Percentiles rank a stretch among this genome's conserved stretches.
phyloP scores from a whole-genome alignment of 805 yeast genomes.

The Ogataea paradorogensis region DNA sequence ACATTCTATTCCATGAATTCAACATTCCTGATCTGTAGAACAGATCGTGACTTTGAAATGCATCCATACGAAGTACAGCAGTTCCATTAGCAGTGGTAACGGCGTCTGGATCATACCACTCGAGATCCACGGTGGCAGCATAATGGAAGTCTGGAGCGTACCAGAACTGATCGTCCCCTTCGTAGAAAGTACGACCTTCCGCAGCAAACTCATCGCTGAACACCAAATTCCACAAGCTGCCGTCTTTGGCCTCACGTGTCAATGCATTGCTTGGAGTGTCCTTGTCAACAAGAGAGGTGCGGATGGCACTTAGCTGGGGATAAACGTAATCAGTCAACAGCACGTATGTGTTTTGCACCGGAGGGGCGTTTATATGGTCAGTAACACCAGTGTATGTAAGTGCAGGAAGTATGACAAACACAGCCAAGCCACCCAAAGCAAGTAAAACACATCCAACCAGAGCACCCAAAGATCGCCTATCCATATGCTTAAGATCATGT shows the following conservation, averaged over 20 bases:
- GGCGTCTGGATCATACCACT: conserved; percentile 96
- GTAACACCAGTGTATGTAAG: conserved; percentile 76
- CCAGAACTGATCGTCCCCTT: conserved; percentile 91
- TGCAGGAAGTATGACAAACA: conserved; percentile 80
- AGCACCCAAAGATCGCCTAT: conserved; percentile 59
- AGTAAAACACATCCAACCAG: conserved; percentile 58
- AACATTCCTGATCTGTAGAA: conserved; percentile 88
- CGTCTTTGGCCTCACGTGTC: conserved; percentile 54
- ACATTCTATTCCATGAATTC: conserved; percentile 88
- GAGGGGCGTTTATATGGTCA: conserved; percentile 13
- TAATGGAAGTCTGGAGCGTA: conserved; percentile 80
- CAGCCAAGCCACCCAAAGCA: conserved; percentile 56
- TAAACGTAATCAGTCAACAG: conserved; percentile 54
- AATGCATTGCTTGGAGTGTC: conserved; percentile 57
- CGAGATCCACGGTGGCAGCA: conserved; percentile 84
- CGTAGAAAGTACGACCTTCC: conserved; percentile 87
- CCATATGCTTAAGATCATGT: conserved; percentile 65
- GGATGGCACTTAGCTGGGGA: conserved; percentile 54
- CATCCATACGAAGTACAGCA: conserved; percentile 68
- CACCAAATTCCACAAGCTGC: conserved; percentile 69
- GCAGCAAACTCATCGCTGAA: conserved; percentile 90
- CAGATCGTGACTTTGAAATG: conserved; percentile 72
- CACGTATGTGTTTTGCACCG: conserved; percentile 33
- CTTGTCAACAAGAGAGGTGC: conserved; percentile 62
- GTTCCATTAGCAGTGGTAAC: conserved; percentile 74